A percentile compares a stretch with the other conserved stretches of the same genome.
These are phyloP conservation scores for Quercus lobata DNA, from an alignment of 331 rosid genomes.

Conservation along the genomic window DNA sequence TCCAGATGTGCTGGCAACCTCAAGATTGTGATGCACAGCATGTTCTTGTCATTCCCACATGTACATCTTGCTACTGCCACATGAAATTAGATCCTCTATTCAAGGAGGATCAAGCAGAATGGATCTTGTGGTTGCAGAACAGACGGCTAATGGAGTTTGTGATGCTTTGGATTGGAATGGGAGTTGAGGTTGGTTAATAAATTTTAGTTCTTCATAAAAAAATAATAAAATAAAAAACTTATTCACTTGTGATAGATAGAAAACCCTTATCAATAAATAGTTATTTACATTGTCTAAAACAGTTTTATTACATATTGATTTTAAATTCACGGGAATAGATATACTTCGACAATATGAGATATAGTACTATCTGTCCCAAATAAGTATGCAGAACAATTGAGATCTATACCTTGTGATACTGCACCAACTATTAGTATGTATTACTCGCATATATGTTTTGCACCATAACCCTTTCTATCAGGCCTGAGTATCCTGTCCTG, in stretches of 20 bases:
- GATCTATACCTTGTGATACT: not conserved
- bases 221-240: not conserved
- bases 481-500: slow-evolving; percentile 71
- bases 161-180: too few relatives aligned
- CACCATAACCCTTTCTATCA: slow-evolving; percentile 33
- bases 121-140: too few relatives aligned
- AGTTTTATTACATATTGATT: not conserved
- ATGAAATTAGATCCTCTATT: too few relatives aligned
- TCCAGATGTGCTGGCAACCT: too few relatives aligned
- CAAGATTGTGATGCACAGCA: too few relatives aligned
- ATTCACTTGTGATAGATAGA: not conserved
- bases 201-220: too few relatives aligned
- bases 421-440: not conserved
- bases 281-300: not conserved
- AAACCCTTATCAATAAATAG: not conserved
- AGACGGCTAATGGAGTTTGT: too few relatives aligned
- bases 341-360: not conserved
- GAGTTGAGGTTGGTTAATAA: too few relatives aligned
- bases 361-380: too few relatives aligned
- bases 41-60: too few relatives aligned
- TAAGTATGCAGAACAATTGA: not conserved
- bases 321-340: not conserved
- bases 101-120: too few relatives aligned
- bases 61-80: too few relatives aligned
- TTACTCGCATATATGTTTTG: slow-evolving; percentile 56